Conservation (phyloP, 1,139 yeast species). For the Yarrowia galli region DNA sequence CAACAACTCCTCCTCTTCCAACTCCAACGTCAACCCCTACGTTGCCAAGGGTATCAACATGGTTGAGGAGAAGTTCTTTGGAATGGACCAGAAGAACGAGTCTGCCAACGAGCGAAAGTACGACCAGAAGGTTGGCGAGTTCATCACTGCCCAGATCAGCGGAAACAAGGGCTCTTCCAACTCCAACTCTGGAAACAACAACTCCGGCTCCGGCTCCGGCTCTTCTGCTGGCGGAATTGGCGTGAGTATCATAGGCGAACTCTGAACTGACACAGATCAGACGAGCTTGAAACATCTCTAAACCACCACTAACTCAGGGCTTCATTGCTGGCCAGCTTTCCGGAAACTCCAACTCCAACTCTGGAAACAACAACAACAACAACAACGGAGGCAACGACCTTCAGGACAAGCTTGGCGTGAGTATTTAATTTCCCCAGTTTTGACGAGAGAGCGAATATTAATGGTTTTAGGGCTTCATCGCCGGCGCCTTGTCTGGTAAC, state of each 20-base stretch:
- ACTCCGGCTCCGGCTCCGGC: constrained; percentile 3
- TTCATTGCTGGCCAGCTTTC: constrained; percentile 24
- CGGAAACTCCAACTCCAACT: constrained; percentile 24
- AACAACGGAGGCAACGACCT: constrained; percentile 24
- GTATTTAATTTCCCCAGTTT: constrained; percentile 17
- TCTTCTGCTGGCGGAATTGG: constrained; percentile 19
- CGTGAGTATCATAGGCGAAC: constrained; percentile 2
- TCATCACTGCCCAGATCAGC: constrained; percentile 28
- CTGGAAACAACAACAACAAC: constrained; percentile 7
- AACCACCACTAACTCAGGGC: constrained; percentile 12
- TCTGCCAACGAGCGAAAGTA: constrained; percentile 22
- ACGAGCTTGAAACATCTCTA: no score
- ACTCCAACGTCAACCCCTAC: constrained; percentile 36
- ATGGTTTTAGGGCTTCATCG: constrained; percentile 35
- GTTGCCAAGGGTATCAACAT: constrained; percentile 35
- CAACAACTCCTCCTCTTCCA: constrained; percentile 16
- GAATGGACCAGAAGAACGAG: constrained; percentile 37
- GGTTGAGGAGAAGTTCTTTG: constrained; percentile 37
- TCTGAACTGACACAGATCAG: no score
- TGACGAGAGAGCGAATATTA: constrained; percentile 13
- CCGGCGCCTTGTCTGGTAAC: constrained; percentile 29
- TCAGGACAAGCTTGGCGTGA: constrained; percentile 38
- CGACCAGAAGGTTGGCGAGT: constrained; percentile 37
- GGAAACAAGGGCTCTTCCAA: constrained; percentile 4
- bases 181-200: constrained; percentile 9